Evolutionary conservation across 495 filamentous ascomycete species (phyloP).

Genomic region (Corynascus novoguineensis): DNA sequence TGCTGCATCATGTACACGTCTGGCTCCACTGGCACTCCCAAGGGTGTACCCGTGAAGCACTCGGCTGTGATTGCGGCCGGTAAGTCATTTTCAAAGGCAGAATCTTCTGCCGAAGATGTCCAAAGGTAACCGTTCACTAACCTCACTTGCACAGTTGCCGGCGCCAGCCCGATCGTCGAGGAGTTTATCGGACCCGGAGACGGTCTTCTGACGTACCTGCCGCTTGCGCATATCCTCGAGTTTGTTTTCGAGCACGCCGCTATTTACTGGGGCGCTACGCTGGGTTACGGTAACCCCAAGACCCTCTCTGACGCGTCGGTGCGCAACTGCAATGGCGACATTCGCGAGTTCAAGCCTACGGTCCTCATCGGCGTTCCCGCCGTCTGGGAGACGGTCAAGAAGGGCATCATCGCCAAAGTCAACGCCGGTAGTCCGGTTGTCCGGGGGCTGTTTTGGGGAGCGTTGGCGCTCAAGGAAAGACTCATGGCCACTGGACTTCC

Average conservation of each 20-base stretch:
- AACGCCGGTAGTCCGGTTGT: conserved; percentile 66
- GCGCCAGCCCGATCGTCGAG: conserved; percentile 80
- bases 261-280: conserved; percentile 89
- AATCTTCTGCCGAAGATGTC: not conserved
- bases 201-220: conserved; percentile 83
- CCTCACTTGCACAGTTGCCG: conserved; percentile 69
- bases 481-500: conserved; percentile 72
- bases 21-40: conserved; percentile 92
- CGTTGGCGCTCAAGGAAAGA: conserved; percentile 75
- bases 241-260: conserved; percentile 94
- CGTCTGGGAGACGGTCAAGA: conserved; percentile 98
- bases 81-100: conserved; percentile 49
- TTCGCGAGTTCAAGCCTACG: conserved; percentile 86
- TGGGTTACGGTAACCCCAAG: conserved; percentile 95
- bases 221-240: conserved; percentile 92
- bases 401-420: conserved; percentile 86
- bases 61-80: conserved; percentile 82
- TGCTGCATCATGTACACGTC: conserved; percentile 99
- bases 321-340: conserved; percentile 92
- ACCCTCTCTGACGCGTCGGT: conserved; percentile 87
- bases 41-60: conserved; percentile 90
- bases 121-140: conserved; percentile 10
- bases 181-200: conserved; percentile 82
- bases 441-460: conserved; percentile 88
- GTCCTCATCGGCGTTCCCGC: conserved; percentile 93